Evolutionary conservation across 768 basidiomycete genomes (phyloP).

Genomic region (Albatrellus ellisii): DNA sequence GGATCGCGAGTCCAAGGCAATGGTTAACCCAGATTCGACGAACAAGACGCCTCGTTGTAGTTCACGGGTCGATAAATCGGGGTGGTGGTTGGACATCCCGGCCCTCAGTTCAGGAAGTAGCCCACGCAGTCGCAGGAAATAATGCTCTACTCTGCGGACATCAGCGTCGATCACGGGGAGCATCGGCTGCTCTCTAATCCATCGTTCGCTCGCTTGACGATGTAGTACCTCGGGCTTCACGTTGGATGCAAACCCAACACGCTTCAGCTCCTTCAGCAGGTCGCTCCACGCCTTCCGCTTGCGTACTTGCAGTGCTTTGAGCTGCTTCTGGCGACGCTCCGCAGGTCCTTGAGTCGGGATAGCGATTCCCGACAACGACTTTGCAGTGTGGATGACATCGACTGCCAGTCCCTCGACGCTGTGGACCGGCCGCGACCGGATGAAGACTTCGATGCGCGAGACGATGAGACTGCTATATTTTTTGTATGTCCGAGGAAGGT

Average conservation of each 20-base stretch:
- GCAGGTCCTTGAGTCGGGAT: conserved; percentile 28
- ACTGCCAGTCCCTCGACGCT: conserved; percentile 41
- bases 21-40: conserved; percentile 64
- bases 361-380: conserved; percentile 35
- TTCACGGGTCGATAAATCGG: conserved; percentile 79
- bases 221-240: conserved; percentile 58
- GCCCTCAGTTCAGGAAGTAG: conserved; percentile 54
- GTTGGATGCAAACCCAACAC: conserved; percentile 58
- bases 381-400: conserved; percentile 50
- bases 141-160: conserved; percentile 37
- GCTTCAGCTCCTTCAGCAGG: conserved; percentile 77
- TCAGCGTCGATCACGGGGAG: conserved; percentile 18
- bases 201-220: conserved; percentile 38
- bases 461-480: conserved; percentile 35
- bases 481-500: conserved; percentile 36
- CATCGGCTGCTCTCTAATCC: conserved; percentile 52
- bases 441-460: conserved; percentile 27
- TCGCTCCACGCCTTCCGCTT: conserved; percentile 91
- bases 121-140: conserved; percentile 50
- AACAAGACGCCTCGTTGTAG: conserved; percentile 66
- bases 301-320: conserved; percentile 61
- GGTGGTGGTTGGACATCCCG: conserved; percentile 55
- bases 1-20: conserved; percentile 48
- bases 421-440: conserved; percentile 27
- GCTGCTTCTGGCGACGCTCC: conserved; percentile 46